These are phyloP conservation scores for Paramecium octaurelia DNA, from an alignment of 73 alveolate species.

Conservation along the genomic window DNA sequence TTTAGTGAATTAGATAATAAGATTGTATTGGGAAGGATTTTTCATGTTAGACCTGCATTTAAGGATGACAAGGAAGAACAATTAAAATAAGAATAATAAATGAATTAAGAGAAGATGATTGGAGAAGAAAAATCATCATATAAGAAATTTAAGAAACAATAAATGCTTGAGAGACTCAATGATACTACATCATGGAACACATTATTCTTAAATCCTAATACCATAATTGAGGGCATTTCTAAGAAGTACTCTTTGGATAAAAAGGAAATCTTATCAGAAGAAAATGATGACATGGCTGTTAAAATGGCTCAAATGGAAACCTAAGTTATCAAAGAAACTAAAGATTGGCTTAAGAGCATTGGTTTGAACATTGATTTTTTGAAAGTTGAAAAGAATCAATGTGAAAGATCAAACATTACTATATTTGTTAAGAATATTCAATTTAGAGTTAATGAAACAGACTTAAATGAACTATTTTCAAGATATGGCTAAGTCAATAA, in stretches of 20 bases:
- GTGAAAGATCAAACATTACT: conserved; percentile 79
- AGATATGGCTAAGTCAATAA: conserved; percentile 87
- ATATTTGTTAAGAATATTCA: conserved; percentile 91
- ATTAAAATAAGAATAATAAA: conserved; percentile 54
- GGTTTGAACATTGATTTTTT: conserved; percentile 88
- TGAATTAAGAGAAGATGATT: conserved; percentile 60
- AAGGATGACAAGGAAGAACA: conserved; percentile 68
- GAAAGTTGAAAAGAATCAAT: conserved; percentile 78
- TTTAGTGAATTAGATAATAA: conserved; percentile 90
- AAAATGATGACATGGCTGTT: conserved; percentile 88
- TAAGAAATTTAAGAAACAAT: conserved; percentile 78
- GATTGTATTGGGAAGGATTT: conserved; percentile 90
- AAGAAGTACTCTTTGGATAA: conserved; percentile 79
- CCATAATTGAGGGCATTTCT: conserved; percentile 89
- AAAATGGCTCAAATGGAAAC: conserved; percentile 93
- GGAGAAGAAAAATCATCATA: conserved; percentile 77
- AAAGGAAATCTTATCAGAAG: conserved; percentile 88
- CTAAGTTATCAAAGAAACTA: conserved; percentile 90
- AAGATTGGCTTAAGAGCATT: conserved; percentile 92
- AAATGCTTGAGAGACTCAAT: conserved; percentile 75
- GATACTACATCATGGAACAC: conserved; percentile 97
- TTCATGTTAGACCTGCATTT: conserved; percentile 91
- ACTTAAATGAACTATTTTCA: conserved; percentile 80
- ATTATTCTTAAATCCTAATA: conserved; percentile 91
- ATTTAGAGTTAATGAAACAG: conserved; percentile 73